Evolutionary conservation across 345 rosid species (phyloP).

Genomic region (Lumnitzera racemosa): DNA sequence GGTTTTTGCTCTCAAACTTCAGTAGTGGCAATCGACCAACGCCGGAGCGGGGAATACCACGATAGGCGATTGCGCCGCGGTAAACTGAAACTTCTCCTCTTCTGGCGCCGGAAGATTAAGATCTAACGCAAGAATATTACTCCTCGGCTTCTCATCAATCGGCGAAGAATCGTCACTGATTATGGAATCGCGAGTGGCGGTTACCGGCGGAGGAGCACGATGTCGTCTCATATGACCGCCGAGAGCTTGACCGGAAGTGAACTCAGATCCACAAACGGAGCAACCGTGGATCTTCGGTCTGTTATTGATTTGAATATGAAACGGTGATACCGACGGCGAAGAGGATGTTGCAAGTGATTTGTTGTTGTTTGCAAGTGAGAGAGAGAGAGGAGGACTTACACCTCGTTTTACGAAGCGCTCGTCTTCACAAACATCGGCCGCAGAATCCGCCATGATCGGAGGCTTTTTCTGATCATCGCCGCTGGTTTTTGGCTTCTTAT

Average conservation of each 20-base stretch:
- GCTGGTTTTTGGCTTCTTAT: constrained; percentile 60
- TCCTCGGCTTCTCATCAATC: constrained; percentile 24
- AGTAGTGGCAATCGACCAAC: constrained; percentile 88
- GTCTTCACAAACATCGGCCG: constrained; percentile 14
- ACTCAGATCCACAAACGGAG: constrained; percentile 86
- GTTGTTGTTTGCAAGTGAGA: constrained; percentile 20
- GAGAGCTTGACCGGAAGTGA: constrained; percentile 88
- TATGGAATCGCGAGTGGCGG: background rate
- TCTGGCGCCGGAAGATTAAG: constrained; percentile 96
- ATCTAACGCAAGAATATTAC: constrained; percentile 57
- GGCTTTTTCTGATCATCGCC: constrained; percentile 9
- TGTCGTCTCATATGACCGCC: constrained; percentile 99
- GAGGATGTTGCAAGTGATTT: background rate
- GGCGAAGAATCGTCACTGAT: background rate
- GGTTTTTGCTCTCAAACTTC: background rate
- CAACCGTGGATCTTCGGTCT: constrained; percentile 74
- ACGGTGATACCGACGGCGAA: background rate
- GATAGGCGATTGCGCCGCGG: constrained; percentile 31
- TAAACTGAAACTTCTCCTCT: constrained; percentile 64
- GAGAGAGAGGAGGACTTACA: constrained; percentile 25
- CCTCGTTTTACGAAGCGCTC: constrained; percentile 8
- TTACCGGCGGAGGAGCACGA: constrained; percentile 27
- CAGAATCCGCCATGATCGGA: background rate
- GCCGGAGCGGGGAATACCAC: constrained; percentile 56
- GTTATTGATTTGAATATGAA: constrained; percentile 8